These are phyloP conservation scores for Phlyctochytrium planicorne DNA, from an alignment of 192 early-diverging fungal species.

Conservation along the genomic window DNA sequence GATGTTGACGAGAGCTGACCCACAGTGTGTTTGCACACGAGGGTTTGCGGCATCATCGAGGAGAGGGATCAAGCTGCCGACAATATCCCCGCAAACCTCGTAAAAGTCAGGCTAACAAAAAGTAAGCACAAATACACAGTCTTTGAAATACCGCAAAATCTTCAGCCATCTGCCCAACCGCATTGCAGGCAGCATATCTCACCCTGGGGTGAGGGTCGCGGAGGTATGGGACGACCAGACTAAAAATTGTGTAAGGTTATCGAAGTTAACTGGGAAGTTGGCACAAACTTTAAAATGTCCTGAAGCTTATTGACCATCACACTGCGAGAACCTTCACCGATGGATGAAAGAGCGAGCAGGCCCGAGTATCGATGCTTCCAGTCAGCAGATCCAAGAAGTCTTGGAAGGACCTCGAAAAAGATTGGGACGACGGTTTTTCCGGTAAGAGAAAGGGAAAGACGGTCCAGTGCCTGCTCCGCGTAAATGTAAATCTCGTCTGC, in stretches of 20 bases:
- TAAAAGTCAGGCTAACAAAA: conserved; percentile 38
- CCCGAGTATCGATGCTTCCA: conserved; percentile 93
- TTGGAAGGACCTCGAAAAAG: conserved; percentile 85
- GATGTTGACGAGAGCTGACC: conserved; percentile 98
- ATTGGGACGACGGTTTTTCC: conserved; percentile 88
- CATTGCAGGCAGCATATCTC: conserved; percentile 94
- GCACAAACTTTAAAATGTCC: conserved; percentile 67
- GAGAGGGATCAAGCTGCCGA: conserved; percentile 77
- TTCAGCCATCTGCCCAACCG: conserved; percentile 95
- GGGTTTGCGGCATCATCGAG: conserved; percentile 79
- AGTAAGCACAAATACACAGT: too few relatives aligned
- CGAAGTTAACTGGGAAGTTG: neutral
- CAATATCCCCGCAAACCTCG: conserved; percentile 37
- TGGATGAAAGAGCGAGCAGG: conserved; percentile 91
- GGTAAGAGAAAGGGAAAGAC: conserved; percentile 31
- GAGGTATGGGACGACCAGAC: conserved; percentile 75
- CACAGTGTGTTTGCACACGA: conserved; percentile 91
- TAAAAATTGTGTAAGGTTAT: neutral
- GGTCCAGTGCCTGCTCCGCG: conserved; percentile 96
- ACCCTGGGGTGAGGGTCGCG: conserved; percentile 92
- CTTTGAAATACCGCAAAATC: conserved; percentile 83
- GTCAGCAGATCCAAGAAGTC: conserved; percentile 76
- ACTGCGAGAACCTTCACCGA: conserved; percentile 95
- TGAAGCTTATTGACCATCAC: conserved; percentile 89
- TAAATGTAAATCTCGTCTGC: conserved; percentile 84